Conservation (phyloP, 225 moss, liverwort and hornwort species). For the Asterella californica region DNA sequence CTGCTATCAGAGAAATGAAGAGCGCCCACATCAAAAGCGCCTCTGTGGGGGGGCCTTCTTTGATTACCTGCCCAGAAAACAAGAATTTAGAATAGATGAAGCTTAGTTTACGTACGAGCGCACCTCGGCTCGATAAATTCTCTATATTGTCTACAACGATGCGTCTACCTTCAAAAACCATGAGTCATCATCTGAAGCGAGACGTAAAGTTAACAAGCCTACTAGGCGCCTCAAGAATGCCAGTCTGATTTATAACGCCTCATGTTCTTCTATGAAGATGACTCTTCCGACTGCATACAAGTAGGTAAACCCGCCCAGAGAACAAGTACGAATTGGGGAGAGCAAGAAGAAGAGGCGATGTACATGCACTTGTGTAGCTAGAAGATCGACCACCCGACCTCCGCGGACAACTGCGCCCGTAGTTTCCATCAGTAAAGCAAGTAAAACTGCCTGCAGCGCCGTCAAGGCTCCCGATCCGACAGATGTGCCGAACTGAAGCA, state of each 20-base stretch:
- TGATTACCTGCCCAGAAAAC: slow-evolving; percentile 18
- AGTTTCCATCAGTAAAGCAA: slow-evolving; percentile 32
- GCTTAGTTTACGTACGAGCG: no score
- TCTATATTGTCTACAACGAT: no score
- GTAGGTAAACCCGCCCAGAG: background rate
- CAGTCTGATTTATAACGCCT: no score
- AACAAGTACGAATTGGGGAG: background rate
- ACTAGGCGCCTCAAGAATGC: background rate
- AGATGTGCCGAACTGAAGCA: slow-evolving; percentile 35
- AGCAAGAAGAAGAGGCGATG: background rate
- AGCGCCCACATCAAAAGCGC: slow-evolving; percentile 39
- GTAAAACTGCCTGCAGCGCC: slow-evolving; percentile 28
- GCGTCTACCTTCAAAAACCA: no score
- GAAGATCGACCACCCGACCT: background rate
- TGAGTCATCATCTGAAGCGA: background rate
- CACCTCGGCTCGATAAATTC: no score
- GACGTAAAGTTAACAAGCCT: background rate
- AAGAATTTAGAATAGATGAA: no score
- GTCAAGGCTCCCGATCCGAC: slow-evolving; percentile 36
- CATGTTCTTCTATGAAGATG: no score
- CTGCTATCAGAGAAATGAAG: slow-evolving; percentile 33
- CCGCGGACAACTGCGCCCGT: slow-evolving; percentile 21
- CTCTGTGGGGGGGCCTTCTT: slow-evolving; percentile 26
- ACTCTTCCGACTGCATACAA: background rate
- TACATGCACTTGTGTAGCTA: background rate